phyloP scores from a whole-genome alignment of 495 filamentous ascomycete species.

The Oleoguttula mirabilis region DNA sequence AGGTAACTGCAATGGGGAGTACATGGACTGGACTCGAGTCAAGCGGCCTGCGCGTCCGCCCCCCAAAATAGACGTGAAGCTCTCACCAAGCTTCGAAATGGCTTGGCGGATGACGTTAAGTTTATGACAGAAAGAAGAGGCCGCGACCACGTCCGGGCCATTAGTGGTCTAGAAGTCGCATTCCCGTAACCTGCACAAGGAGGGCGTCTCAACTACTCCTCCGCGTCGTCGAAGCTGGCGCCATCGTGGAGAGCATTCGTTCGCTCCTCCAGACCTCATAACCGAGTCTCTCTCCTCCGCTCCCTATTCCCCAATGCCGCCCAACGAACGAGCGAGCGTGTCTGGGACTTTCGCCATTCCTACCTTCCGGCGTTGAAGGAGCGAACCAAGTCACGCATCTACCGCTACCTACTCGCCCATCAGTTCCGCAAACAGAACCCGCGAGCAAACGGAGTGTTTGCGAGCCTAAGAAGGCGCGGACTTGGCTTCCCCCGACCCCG shows the following conservation, averaged over 20 bases:
- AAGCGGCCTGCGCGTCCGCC: too few relatives aligned
- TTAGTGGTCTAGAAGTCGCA: too few relatives aligned
- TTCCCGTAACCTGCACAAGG: too few relatives aligned
- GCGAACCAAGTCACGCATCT: conserved; percentile 60
- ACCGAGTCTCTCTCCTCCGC: conserved; percentile 39
- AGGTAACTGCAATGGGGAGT: too few relatives aligned
- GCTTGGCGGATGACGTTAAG: too few relatives aligned
- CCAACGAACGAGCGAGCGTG: conserved; percentile 46
- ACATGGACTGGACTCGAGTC: too few relatives aligned
- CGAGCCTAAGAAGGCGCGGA: conserved; percentile 21
- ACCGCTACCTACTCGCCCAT: conserved; percentile 54
- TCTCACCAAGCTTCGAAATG: too few relatives aligned
- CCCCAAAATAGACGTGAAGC: too few relatives aligned
- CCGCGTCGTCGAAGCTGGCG: neutral
- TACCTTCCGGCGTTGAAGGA: conserved; percentile 58
- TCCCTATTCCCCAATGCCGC: conserved; percentile 43
- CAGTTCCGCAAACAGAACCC: conserved; percentile 36
- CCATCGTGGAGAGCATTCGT: conserved; percentile 2
- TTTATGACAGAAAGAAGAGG: too few relatives aligned
- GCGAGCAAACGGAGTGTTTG: conserved; percentile 11
- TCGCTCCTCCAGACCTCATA: neutral
- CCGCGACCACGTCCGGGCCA: too few relatives aligned
- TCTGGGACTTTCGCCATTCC: conserved; percentile 58
- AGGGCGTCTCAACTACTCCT: too few relatives aligned
- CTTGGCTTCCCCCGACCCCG: conserved; percentile 13